Base-by-base conservation (phyloP, 2,329 filamentous ascomycete species). In the Colletotrichum nymphaeae region DNA sequence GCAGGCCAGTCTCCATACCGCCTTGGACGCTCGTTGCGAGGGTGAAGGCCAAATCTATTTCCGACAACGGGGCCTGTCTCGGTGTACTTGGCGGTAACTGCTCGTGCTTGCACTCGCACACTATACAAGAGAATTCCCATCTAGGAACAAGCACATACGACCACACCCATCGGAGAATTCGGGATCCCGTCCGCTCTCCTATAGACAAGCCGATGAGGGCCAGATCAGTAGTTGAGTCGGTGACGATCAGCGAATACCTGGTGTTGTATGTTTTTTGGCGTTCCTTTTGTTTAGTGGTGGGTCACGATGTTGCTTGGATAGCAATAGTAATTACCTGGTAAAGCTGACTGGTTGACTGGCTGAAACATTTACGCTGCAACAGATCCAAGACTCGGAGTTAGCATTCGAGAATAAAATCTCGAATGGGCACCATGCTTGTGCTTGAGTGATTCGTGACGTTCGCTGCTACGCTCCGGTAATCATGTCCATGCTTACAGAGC, bases 351-450 rank as follows among this genome's bases (percentile, higher is more conserved):
- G 0, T 35, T 35, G 11, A 35, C 32, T 35, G 9, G 78, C 19
- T 79, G 79, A 69, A 87, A 88, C 0, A 79, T 80, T 2, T 76
- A 76, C 59, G 64, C 81, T 52, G 78, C 81, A 72, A 74, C 76
- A 0, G 73, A 58, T 3, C 75, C 79, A 0, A 84, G 80, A 19
- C 83, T 78, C 19, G 80, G 82, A 22, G 77, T 81, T 72, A 81
- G 80, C 76, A 87, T 76, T 5, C 81, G 80, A 57, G 84, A 82
- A 68, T 85, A 84, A 0, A 80, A 80, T 75, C 72, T 79, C 78
- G 78, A 84, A n/a, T 80, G 76, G 67, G 77, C 80, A 71, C 79
- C 81, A 77, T 87, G 87, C 0, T 77, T 74, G 56, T 77, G 77
- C 76, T 76, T 74, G 57, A 3, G 76, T 76, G 65, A 76, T 73